Evolutionary conservation across 164 flowering plant species (phyloP), one percentile per base, ranked within the genome.

Genomic region (Macadamia integrifolia): DNA sequence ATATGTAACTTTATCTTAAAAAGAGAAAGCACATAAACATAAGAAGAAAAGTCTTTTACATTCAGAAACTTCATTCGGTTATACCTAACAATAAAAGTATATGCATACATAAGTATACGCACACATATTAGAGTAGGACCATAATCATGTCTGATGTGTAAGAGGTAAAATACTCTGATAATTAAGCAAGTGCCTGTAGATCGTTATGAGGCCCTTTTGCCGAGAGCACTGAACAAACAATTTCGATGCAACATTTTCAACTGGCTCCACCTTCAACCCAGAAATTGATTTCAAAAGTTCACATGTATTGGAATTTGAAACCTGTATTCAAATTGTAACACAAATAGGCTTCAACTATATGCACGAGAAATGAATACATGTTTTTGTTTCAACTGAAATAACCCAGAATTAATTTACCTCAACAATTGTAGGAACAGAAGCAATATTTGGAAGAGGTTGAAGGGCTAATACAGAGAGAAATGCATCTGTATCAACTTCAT

Each of bases 181-280:
- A 67, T 94, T 86, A 68, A 94, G 93, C 84, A 94, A 80, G 81
- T 94, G 99, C 29, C 85, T 86, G 80, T 94, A 94, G 77, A 94
- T 92, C 82, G 92, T 94, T 83, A 94, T 86, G 46, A 94, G 91
- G 69, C 95, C 99, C 69, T 87, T 86, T 61, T 94, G 99, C 69
- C 99, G 90, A 79, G 99, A 94, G 73, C 99, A 94, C 66, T 94
- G 99, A 78, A 92, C 99, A 76, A 94, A 90, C 71, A 94, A 79
- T 76, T 94, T 94, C 70, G 99, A 90, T 67, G 97, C 78, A 71
- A 89, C 97, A 81, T 90, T 92, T 80, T 94, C 93, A 66, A 94
- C 93, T 42, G 99, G 96, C 80, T 82, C 87, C 35, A 94, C 96
- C 72, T 85, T 92, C 74, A 92, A 62, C 68, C 95, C 97, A 31